Evolutionary conservation across 1,284 basidiomycete species (phyloP), one percentile per base, ranked within the genome.

Genomic region (Leucoagaricus sp.): DNA sequence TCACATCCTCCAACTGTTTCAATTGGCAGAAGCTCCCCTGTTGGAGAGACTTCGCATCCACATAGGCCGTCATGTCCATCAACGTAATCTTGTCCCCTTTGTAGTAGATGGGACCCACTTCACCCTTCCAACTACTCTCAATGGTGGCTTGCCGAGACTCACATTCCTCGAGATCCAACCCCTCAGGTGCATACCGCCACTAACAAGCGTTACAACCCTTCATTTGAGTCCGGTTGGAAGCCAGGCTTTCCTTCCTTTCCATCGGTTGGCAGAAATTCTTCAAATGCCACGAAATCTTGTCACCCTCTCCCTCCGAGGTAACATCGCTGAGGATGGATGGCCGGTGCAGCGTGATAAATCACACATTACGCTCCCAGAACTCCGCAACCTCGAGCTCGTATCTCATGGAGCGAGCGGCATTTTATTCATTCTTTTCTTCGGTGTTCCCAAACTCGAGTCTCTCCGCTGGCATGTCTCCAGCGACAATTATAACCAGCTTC

Each of bases 401-500:
- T 48, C 25, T 28, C 23, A 10, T 44, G 55, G 49, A 26, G 23
- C 17, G 21, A 50, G 40, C 10, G 50, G 52, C 33, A 40, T 59
- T 15, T 53, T 62, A 28, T 55, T 63, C 42, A 53, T 70, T n/a
- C 60, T 56, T 1, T 60, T 60, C 19, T 57, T 71, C 17, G 55
- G 36, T 25, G 63, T 70, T 5, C 70, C 70, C 7, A 63, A 66
- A 8, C 59, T 75, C 15, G 62, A 72, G 55, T 69, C 72, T 1
- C 60, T 75, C 9, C 72, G 71, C 69, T 58, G 74, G 33, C 55
- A 69, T 26, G 67, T 64, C 45, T 64, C 63, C 6, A 62, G 57
- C 36, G 62, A 64, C 42, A 57, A 49, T 13, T 67, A 67, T 42
- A 45, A 59, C n/a, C 55, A 34, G 10, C 57, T 71, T 15, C 64